Evolutionary conservation across 1,284 basidiomycete genomes (phyloP).

Genomic region (Grifola frondosa): DNA sequence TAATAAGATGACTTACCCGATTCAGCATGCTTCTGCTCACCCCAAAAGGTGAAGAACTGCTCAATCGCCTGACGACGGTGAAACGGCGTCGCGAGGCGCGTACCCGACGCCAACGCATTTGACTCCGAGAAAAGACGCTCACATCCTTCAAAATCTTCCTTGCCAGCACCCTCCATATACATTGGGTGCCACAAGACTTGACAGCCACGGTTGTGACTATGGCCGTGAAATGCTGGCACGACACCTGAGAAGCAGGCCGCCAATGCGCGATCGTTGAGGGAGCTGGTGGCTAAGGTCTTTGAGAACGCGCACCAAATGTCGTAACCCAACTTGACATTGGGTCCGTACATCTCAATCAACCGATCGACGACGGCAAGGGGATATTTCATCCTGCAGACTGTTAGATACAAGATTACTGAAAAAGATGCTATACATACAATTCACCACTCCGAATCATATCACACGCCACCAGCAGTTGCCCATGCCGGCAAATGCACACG

Average conservation of each 20-base stretch:
- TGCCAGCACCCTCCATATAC: conserved; percentile 29
- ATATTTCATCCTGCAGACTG: conserved; percentile 34
- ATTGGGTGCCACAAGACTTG: conserved; percentile 33
- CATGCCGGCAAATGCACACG: conserved; percentile 33
- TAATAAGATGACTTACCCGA: conserved; percentile 6
- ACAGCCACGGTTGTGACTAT: conserved; percentile 35
- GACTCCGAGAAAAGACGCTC: conserved; percentile 33
- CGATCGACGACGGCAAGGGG: conserved; percentile 30
- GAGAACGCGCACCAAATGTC: conserved; percentile 37
- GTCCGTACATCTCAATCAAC: conserved; percentile 24
- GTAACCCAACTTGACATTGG: conserved; percentile 28
- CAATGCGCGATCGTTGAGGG: conserved; percentile 16
- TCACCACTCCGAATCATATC: conserved; percentile 40
- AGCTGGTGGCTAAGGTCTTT: conserved; percentile 26
- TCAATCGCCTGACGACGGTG: conserved; percentile 28
- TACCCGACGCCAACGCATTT: conserved; percentile 28
- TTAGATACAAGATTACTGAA: neutral
- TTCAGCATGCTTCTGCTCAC: conserved; percentile 17
- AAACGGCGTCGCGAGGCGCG: conserved; percentile 24
- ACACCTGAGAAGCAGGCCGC: conserved; percentile 10
- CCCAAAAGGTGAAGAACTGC: conserved; percentile 15
- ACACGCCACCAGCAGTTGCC: conserved; percentile 29
- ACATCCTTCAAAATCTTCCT: conserved; percentile 36
- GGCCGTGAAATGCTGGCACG: conserved; percentile 34
- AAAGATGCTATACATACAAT: conserved; percentile 25